Evolutionary conservation across 768 basidiomycete genomes (phyloP), one percentile per base, ranked within the genome.

Genomic region (Agrocybe chaxingu): DNA sequence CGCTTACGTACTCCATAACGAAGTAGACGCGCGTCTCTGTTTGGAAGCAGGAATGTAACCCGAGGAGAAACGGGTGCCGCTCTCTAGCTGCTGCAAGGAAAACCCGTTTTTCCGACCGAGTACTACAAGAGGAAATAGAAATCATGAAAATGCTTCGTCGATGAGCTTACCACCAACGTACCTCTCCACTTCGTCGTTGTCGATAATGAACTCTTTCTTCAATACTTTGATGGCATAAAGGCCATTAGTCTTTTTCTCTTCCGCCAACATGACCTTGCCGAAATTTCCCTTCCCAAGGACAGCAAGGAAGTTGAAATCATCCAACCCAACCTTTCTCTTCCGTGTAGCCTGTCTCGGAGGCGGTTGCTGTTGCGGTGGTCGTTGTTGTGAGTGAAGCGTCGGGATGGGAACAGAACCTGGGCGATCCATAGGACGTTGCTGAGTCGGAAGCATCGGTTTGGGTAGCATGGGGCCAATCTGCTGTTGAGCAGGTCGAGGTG

Each of bases 141-240:
- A 44, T 34, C 35, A 42, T 31, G 2, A 24, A 47, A 32, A 9
- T 18, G 24, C n/a, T 11, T 24, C 29, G 6, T 3, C 4, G 18
- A 45, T 3, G 40, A 11, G 29, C 35, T 10, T 37, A 39, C 39
- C 13, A 41, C 10, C 18, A 12, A 52, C 78, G 49, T 58, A 96
- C 96, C 94, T 97, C 71, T 98, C 97, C 3, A 99, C 94, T 76
- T 98, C 97, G 68, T 99, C 97, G 54, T 99, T 98, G 67, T 99
- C 97, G 61, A 99, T 98, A 67, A 99, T 98, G 65, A 99, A 98
- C 71, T 98, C 97, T 66, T 99, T 99, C 80, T 99, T 99, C 66
- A 99, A 66, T n/a, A 99, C 97, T 71, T 99, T 99, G 77, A 99
- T 98, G n/a, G 97, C 97, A 65, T 89, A 98, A 49, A 98, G 70